Evolutionary conservation across 2,329 filamentous ascomycete species (phyloP).

Genomic region (Pseudogymnoascus verrucosus): DNA sequence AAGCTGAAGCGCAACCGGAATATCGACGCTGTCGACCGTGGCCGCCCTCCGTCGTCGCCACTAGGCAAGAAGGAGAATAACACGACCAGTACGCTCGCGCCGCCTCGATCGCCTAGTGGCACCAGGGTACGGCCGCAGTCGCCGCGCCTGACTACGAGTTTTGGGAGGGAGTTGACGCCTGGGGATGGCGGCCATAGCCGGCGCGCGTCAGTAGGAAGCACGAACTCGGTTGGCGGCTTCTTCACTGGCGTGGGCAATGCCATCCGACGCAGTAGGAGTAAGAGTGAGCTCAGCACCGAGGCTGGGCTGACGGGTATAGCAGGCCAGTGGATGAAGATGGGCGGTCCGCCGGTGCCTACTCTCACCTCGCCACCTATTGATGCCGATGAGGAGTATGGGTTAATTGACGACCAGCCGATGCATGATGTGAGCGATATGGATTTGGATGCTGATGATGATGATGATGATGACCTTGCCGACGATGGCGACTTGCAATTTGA

Average conservation of each 20-base stretch:
- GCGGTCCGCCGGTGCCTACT: slow-evolving; percentile 50
- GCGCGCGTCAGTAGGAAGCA: slow-evolving; percentile 36
- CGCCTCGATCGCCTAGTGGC: slow-evolving; percentile 44
- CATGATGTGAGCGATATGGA: slow-evolving; percentile 25
- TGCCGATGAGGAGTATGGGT: neutral
- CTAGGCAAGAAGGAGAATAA: slow-evolving; percentile 27
- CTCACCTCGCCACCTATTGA: slow-evolving; percentile 39
- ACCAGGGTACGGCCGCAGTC: slow-evolving; percentile 37
- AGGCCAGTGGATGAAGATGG: slow-evolving; percentile 47
- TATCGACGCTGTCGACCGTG: slow-evolving; percentile 21
- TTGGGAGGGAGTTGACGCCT: slow-evolving; percentile 38
- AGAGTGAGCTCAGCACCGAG: slow-evolving; percentile 41
- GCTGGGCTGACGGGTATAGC: slow-evolving; percentile 34
- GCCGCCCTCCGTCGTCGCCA: slow-evolving; percentile 22
- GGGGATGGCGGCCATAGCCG: slow-evolving; percentile 37
- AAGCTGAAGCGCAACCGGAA: slow-evolving; percentile 25
- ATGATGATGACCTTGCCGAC: slow-evolving; percentile 55
- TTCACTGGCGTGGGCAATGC: slow-evolving; percentile 29
- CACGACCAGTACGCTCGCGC: slow-evolving; percentile 35
- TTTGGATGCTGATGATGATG: slow-evolving; percentile 45
- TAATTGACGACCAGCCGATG: slow-evolving; percentile 17
- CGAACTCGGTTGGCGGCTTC: slow-evolving; percentile 30
- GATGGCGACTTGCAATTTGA: slow-evolving; percentile 57
- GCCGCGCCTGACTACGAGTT: slow-evolving; percentile 29
- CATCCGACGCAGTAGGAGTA: slow-evolving; percentile 45